Conservation (phyloP, 345 rosid genomes). For the Euphorbia lathyris region DNA sequence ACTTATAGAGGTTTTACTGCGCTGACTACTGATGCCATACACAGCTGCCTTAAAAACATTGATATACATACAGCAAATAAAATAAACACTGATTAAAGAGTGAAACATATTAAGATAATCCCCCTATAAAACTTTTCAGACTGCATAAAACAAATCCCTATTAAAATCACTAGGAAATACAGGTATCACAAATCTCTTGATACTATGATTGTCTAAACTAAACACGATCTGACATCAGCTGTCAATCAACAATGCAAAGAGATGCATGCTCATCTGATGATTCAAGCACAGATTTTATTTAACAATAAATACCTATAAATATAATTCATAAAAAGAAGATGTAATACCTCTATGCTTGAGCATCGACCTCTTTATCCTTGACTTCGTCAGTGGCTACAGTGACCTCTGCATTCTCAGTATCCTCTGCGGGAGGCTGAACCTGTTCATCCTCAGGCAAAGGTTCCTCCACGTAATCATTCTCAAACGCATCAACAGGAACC, state of each 20-base stretch:
- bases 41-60: background rate
- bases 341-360: slow-evolving; percentile 46
- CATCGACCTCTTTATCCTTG: slow-evolving; percentile 49
- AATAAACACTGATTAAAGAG: background rate
- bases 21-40: too few species aligned
- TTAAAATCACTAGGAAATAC: background rate
- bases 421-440: slow-evolving; percentile 73
- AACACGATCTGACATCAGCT: too few species aligned
- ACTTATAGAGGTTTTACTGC: too few species aligned
- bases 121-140: too few species aligned
- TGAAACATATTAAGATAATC: too few species aligned
- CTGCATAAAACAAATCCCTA: background rate
- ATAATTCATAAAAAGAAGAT: background rate
- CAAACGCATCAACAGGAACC: slow-evolving; percentile 97
- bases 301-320: background rate
- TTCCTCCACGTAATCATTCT: slow-evolving; percentile 94
- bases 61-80: background rate
- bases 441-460: slow-evolving; percentile 87
- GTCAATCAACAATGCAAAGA: too few species aligned
- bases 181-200: background rate
- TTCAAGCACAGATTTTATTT: background rate
- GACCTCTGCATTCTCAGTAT: slow-evolving; percentile 50
- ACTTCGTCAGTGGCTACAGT: slow-evolving; percentile 40
- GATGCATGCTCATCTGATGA: background rate
- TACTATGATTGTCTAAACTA: background rate